Evolutionary conservation across 352 stramenopile species (phyloP).

Genomic region (Phytophthora fragariaefolia): DNA sequence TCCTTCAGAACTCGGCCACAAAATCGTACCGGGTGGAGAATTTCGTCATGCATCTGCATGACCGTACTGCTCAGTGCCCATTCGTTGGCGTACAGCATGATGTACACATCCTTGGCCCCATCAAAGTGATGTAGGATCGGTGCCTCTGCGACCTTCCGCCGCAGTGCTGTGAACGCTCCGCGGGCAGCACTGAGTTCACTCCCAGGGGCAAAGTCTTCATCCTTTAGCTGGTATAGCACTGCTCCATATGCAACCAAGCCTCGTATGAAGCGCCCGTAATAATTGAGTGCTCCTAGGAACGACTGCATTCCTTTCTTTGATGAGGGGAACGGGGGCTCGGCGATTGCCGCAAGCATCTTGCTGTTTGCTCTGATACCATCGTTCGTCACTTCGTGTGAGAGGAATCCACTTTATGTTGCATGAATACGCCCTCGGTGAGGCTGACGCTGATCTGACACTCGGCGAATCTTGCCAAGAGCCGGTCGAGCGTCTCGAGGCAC

Average conservation of each 20-base stretch:
- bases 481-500: slow-evolving; percentile 6
- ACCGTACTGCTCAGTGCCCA: too few relatives aligned
- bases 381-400: slow-evolving; percentile 25
- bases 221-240: slow-evolving; percentile 22
- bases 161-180: slow-evolving; percentile 17
- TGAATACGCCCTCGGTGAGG: slow-evolving; percentile 30
- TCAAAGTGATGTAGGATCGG: slow-evolving; percentile 25
- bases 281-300: slow-evolving; percentile 32
- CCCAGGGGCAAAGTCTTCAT: neutral
- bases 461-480: slow-evolving; percentile 7
- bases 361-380: slow-evolving; percentile 16
- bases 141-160: slow-evolving; percentile 6
- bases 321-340: slow-evolving; percentile 14
- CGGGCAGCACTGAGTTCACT: neutral
- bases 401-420: slow-evolving; percentile 12
- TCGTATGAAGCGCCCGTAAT: slow-evolving; percentile 40
- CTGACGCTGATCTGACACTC: slow-evolving; percentile 36
- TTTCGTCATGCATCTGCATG: too few relatives aligned
- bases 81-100: too few relatives aligned
- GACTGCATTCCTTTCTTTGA: slow-evolving; percentile 28
- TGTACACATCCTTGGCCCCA: too few relatives aligned
- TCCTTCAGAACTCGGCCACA: neutral
- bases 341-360: slow-evolving; percentile 16
- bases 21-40: neutral
- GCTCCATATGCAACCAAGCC: slow-evolving; percentile 23